Evolutionary conservation across 768 basidiomycete species (phyloP).

Genomic region (Kwoniella botswanensis): DNA sequence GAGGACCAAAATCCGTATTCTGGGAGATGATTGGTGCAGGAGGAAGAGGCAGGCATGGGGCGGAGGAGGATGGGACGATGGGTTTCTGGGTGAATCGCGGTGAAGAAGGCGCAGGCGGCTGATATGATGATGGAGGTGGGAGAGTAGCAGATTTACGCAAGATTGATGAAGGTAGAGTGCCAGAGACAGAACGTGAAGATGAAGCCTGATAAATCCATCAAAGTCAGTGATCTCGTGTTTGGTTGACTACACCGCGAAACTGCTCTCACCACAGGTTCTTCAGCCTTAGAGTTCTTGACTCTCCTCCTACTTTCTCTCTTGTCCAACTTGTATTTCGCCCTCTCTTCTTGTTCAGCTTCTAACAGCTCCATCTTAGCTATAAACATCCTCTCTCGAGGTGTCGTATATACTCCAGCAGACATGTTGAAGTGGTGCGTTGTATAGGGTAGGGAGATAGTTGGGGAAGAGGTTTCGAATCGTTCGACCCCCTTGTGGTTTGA

Average conservation of each 20-base stretch:
- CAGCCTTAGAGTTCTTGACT: slow-evolving; percentile 5
- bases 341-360: slow-evolving; percentile 16
- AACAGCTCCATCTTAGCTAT: slow-evolving; percentile 17
- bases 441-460: not conserved
- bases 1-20: slow-evolving; percentile 20
- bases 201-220: not conserved
- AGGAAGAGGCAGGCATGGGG: slow-evolving; percentile 15
- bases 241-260: not conserved
- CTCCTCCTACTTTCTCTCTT: slow-evolving; percentile 13
- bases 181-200: not conserved
- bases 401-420: not conserved
- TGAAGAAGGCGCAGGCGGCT: not conserved
- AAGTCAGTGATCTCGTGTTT: not conserved
- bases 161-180: slow-evolving; percentile 10
- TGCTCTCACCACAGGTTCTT: slow-evolving; percentile 6
- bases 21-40: slow-evolving; percentile 2
- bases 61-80: slow-evolving; percentile 6
- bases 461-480: not conserved
- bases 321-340: not conserved
- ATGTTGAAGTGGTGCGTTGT: not conserved
- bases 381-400: slow-evolving; percentile 23
- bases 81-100: not conserved
- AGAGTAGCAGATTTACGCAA: slow-evolving; percentile 10
- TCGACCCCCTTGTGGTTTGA: not conserved
- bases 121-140: slow-evolving; percentile 1